Conservation (phyloP, 768 basidiomycete species). For the Lanmaoa rubissima region DNA sequence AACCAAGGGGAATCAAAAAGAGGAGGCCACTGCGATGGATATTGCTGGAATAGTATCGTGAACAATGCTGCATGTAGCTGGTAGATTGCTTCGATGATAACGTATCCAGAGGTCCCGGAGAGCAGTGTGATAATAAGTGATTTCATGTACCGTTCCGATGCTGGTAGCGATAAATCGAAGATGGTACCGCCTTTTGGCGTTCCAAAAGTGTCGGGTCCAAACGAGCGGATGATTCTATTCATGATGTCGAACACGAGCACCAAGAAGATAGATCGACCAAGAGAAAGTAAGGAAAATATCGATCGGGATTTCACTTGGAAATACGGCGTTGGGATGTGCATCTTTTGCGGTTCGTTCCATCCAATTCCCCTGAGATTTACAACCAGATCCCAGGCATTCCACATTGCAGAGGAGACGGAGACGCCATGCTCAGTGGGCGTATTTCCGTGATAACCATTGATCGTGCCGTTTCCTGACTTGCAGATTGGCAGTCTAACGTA, state of each 20-base stretch:
- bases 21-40: conserved; percentile 60
- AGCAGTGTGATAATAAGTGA: conserved; percentile 44
- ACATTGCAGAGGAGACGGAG: conserved; percentile 16
- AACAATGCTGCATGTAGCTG: conserved; percentile 42
- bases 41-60: conserved; percentile 46
- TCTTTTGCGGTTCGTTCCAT: conserved; percentile 20
- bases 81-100: conserved; percentile 44
- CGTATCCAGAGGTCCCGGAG: conserved; percentile 45
- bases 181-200: conserved; percentile 35
- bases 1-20: conserved; percentile 57
- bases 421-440: not conserved
- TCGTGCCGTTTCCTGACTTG: not conserved
- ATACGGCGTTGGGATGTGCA: conserved; percentile 14
- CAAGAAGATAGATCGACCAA: conserved; percentile 9
- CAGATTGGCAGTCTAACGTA: conserved; percentile 14
- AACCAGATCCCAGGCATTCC: conserved; percentile 29
- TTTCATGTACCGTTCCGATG: conserved; percentile 37
- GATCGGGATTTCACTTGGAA: conserved; percentile 19
- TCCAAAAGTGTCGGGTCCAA: conserved; percentile 42
- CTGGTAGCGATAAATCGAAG: conserved; percentile 34
- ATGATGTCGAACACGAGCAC: conserved; percentile 5
- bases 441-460: not conserved
- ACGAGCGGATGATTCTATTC: conserved; percentile 1
- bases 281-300: conserved; percentile 16
- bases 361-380: conserved; percentile 29